These are phyloP conservation scores for Helotiales sp. DNA, from an alignment of 2,329 filamentous ascomycete genomes.

Conservation along the genomic window DNA sequence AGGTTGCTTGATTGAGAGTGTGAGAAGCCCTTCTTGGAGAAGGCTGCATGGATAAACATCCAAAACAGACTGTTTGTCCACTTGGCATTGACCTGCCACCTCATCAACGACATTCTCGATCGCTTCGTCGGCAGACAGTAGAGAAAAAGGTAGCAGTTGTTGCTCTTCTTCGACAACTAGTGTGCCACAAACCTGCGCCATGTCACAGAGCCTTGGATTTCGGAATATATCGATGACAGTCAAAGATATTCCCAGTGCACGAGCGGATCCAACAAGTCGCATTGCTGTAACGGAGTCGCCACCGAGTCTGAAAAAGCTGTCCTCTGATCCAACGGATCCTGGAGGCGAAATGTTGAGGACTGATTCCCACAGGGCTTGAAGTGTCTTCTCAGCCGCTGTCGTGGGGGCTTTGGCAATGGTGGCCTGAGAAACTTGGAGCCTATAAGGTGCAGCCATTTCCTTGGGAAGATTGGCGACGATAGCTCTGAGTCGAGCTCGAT, in stretches of 20 bases:
- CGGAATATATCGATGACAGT: conserved; percentile 51
- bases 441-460: background rate
- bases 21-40: conserved; percentile 47
- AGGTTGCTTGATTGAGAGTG: conserved; percentile 41
- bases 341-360: conserved; percentile 5
- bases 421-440: background rate
- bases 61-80: conserved; percentile 31
- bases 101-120: background rate
- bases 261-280: conserved; percentile 49
- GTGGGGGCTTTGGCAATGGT: background rate
- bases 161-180: conserved; percentile 33
- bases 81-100: conserved; percentile 7
- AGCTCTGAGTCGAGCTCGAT: background rate
- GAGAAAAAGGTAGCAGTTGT: conserved; percentile 22
- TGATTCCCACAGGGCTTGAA: background rate
- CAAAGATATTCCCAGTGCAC: conserved; percentile 41
- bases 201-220: conserved; percentile 48
- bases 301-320: conserved; percentile 47
- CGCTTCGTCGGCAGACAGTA: conserved; percentile 15
- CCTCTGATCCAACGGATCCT: conserved; percentile 29
- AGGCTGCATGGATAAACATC: conserved; percentile 47
- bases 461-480: background rate
- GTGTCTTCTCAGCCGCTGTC: background rate
- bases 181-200: conserved; percentile 43
- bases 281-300: conserved; percentile 46